Conservation (phyloP, 2,329 filamentous ascomycete genomes). For the Cytospora chrysosperma region DNA sequence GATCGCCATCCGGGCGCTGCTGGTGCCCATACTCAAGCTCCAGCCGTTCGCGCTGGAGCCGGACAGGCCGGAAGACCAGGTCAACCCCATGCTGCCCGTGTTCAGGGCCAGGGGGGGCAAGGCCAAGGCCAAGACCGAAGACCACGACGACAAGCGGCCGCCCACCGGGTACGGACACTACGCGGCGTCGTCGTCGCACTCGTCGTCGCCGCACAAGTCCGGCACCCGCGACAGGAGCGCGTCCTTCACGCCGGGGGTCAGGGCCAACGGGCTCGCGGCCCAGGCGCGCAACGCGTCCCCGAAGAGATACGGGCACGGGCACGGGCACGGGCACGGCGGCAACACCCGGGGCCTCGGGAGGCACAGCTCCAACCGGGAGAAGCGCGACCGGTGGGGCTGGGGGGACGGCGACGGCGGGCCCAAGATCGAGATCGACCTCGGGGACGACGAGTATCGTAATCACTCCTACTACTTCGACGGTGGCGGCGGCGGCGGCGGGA, state of each 20-base stretch:
- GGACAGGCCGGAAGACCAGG: conserved; percentile 21
- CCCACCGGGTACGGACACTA: conserved; percentile 32
- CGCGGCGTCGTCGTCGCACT: conserved; percentile 36
- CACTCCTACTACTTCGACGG: too few species aligned
- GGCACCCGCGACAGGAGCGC: conserved; percentile 30
- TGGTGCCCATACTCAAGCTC: conserved; percentile 55
- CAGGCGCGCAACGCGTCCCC: conserved; percentile 30
- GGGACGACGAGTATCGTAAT: conserved; percentile 46
- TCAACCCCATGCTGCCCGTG: conserved; percentile 39
- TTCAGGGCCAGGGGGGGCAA: conserved; percentile 52
- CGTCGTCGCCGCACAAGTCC: conserved; percentile 26
- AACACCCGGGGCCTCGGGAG: conserved; percentile 33
- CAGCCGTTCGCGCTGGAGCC: conserved; percentile 53
- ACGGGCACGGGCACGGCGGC: too few species aligned
- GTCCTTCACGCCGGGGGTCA: conserved; percentile 26
- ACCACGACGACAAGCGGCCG: conserved; percentile 38
- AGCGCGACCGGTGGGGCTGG: conserved; percentile 20
- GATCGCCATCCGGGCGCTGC: conserved; percentile 53
- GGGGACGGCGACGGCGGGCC: conserved; percentile 36
- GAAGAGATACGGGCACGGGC: conserved; percentile 27
- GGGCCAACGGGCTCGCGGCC: conserved; percentile 23
- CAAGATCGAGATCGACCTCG: conserved; percentile 53
- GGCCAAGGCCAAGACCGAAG: conserved; percentile 55
- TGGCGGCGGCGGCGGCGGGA: conserved; percentile 42
- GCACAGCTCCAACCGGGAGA: conserved; percentile 46